These are phyloP conservation scores for Chytriomyces hyalinus DNA, from an alignment of 192 early-diverging fungal genomes.

Conservation along the genomic window DNA sequence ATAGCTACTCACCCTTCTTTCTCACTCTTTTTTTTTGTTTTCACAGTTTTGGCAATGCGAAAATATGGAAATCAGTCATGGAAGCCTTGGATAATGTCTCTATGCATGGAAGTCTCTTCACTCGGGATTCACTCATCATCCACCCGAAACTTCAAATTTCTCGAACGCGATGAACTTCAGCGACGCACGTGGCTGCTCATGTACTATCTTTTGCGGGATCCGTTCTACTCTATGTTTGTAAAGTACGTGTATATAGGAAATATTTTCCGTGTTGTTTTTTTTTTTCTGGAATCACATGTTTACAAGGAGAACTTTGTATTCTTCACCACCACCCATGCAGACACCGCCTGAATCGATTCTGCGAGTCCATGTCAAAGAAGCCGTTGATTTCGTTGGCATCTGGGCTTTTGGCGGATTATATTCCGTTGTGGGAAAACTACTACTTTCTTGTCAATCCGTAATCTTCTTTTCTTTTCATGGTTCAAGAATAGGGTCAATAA, in stretches of 20 bases:
- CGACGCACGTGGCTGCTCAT: constrained; percentile 74
- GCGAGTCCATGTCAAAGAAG: constrained; percentile 22
- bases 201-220: constrained; percentile 84
- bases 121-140: constrained; percentile 24
- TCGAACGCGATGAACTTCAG: constrained; percentile 81
- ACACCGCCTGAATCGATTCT: constrained; percentile 15
- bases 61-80: constrained; percentile 75
- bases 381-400: constrained; percentile 32
- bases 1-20: neutral
- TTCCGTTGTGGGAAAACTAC: constrained; percentile 34
- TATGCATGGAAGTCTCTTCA: constrained; percentile 65
- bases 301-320: neutral
- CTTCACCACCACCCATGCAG: too few relatives aligned
- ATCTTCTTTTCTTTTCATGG: neutral
- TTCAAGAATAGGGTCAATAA: too few relatives aligned
- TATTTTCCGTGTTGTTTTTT: neutral
- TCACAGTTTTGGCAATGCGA: constrained; percentile 72
- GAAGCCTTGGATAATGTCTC: constrained; percentile 84
- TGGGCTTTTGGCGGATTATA: constrained; percentile 31
- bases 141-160: constrained; percentile 39
- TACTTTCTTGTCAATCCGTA: constrained; percentile 35
- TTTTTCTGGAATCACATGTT: neutral
- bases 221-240: constrained; percentile 82
- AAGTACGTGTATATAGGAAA: constrained; percentile 51
- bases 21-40: neutral